Evolutionary conservation across 2,329 filamentous ascomycete genomes (phyloP).

Genomic region (Fusarium sp.): DNA sequence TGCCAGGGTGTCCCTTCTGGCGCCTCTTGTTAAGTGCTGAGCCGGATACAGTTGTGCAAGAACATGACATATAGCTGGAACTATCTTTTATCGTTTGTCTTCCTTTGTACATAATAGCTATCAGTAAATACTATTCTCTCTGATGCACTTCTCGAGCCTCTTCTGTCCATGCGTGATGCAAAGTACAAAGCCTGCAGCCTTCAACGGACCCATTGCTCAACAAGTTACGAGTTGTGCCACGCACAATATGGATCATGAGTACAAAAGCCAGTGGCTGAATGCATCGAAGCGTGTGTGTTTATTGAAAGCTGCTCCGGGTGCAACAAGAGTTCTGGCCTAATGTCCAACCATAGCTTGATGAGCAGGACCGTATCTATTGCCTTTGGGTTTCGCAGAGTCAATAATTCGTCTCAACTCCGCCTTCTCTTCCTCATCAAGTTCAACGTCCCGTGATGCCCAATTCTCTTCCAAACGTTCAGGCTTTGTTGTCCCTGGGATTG

Average conservation of each 20-base stretch:
- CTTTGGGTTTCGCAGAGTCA: neutral
- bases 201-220: neutral
- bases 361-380: neutral
- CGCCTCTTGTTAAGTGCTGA: slow-evolving; percentile 38
- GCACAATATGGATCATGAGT: neutral
- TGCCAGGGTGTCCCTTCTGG: slow-evolving; percentile 48
- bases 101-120: neutral
- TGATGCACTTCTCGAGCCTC: rapidly evolving
- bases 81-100: neutral
- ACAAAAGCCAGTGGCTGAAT: neutral
- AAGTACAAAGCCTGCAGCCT: neutral
- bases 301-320: neutral
- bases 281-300: neutral
- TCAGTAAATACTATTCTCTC: neutral
- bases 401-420: neutral
- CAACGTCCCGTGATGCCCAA: neutral
- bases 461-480: neutral
- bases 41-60: neutral
- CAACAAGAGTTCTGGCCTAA: neutral
- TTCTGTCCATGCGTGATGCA: too few species aligned
- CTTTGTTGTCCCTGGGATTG: slow-evolving; percentile 8
- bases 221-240: neutral
- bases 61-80: neutral
- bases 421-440: neutral
- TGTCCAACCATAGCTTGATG: neutral